Evolutionary conservation across 2,329 filamentous ascomycete species (phyloP), one percentile per base, ranked within the genome.

Genomic region (Metarhizium guizhouense): DNA sequence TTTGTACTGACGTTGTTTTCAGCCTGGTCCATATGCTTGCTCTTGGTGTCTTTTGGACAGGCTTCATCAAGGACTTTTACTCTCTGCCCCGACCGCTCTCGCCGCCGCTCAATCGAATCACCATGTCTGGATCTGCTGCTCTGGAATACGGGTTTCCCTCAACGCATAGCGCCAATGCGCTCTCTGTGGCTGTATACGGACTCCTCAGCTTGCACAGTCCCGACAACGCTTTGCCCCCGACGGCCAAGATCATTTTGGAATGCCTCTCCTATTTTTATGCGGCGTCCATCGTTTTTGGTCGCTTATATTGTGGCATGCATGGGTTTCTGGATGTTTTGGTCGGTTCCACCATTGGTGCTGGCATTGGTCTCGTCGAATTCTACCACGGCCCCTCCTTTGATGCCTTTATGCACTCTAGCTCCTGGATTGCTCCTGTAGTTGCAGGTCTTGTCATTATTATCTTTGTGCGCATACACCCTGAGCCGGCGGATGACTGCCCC

Each of bases 291-390:
- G 82, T 96, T 45, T 76, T 97, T 59, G 94, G 94, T 6, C 85
- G 94, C 20, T 77, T 99, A 40, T 97, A 99, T 74, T 99, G 94
- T 67, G 94, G 94, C 58, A 99, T 99, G 94, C 94, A 99, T 72
- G 94, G 94, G 11, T 96, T 97, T 72, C 78, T 94, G 47, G 94
- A 99, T 70, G 91, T 97, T 29, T 73, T 94, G 14, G 71, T 94
- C 56, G 94, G 94, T 6, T 90, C 87, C 54, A 64, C 84, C 14
- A 78, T 96, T 55, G 94, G 94, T 36, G 86, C 85, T 11, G 71
- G 80, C 53, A 81, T 86, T 60, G 79, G 79, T 29, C 68, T 80
- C 32, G 61, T 82, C 59, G 83, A 86, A 65, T 85, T 83, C 65
- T 76, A 82, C 63, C 81, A 81, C 59, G 81, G 79, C 8, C 75